These are phyloP conservation scores for Heterobasidion annosum DNA, from an alignment of 1,284 basidiomycete genomes.

Conservation along the genomic window DNA sequence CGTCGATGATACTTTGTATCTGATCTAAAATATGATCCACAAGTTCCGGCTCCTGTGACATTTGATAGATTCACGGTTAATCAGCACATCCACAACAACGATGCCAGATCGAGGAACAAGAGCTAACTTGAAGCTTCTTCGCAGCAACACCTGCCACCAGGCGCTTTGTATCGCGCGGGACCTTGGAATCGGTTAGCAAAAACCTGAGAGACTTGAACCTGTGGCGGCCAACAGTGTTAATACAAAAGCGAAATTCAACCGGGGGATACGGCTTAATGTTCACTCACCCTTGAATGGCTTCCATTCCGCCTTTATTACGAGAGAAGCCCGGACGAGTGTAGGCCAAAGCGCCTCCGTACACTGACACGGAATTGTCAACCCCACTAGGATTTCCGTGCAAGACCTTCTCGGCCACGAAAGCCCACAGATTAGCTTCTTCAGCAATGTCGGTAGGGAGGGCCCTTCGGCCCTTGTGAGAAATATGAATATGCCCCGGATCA, in stretches of 20 bases:
- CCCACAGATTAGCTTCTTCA: slow-evolving; percentile 85
- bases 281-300: slow-evolving; percentile 75
- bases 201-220: slow-evolving; percentile 71
- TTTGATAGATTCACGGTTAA: slow-evolving; percentile 9
- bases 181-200: slow-evolving; percentile 87
- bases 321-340: slow-evolving; percentile 82
- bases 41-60: slow-evolving; percentile 64
- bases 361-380: slow-evolving; percentile 93
- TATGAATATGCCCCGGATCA: slow-evolving; percentile 43
- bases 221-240: slow-evolving; percentile 3
- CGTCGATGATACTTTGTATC: slow-evolving; percentile 79
- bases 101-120: slow-evolving; percentile 2
- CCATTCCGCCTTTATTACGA: slow-evolving; percentile 68
- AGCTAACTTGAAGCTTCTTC: slow-evolving; percentile 57
- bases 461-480: slow-evolving; percentile 57
- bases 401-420: slow-evolving; percentile 94
- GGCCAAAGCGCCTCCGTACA: slow-evolving; percentile 88
- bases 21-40: slow-evolving; percentile 67
- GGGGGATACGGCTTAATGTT: slow-evolving; percentile 5
- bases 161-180: slow-evolving; percentile 90
- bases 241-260: slow-evolving; percentile 4
- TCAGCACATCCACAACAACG: slow-evolving; percentile 2
- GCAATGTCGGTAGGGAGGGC: slow-evolving; percentile 53
- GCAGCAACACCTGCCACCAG: slow-evolving; percentile 84
- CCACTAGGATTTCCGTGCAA: slow-evolving; percentile 97